Base-by-base conservation (phyloP, 371 early-diverging fungal genomes). In the Saksenaea vasiformis region DNA sequence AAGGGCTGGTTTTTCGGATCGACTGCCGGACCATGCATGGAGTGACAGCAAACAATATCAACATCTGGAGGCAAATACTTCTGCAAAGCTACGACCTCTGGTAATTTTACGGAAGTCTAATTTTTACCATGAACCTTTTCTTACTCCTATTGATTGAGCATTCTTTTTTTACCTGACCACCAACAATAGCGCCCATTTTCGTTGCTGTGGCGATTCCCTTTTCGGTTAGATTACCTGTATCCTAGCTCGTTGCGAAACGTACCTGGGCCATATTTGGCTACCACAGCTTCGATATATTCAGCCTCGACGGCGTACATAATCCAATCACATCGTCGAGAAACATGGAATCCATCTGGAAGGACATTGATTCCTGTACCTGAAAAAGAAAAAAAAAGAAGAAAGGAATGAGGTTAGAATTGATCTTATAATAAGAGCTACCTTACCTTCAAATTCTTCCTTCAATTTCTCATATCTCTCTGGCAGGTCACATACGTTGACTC, bases 261-360 rank as follows among this genome's bases (percentile, higher is more conserved):
- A 91, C 92, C 87, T 26, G 95, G 93, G 0, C 96, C 98, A 77
- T 88, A 98, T 64, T 79, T 73, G 34, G 72, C 83, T 17, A 95
- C 96, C 5, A 93, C 93, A n/a, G 71, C 53, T 56, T 87, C 90
- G 41, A 98, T 90, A 64, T 88, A 84, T 65, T 92, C 92, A 4
- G 98, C 95, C 62, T 97, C 97, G 5, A 98, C 97, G 3, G 94
- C 91, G 85, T 96, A 98, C 74, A 98, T 87, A 61, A 96, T 92
- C 77, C 88, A 91, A 73, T 97, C 97, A 60, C 93, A 88, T 39
- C 83, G 73, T 43, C 97, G 87, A 8, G 93, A 90, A 10, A 97
- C 91, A 41, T 85, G 86, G 66, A 85, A 92, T 26, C 97, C 97
- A 74, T 97, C 96, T 22, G 67, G 78, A 54, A 87, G 76, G 24